Percentiles rank a stretch among this genome's conserved stretches.
These are phyloP conservation scores for Lachancea lanzarotensis DNA, from an alignment of 805 yeast genomes.

Conservation along the genomic window DNA sequence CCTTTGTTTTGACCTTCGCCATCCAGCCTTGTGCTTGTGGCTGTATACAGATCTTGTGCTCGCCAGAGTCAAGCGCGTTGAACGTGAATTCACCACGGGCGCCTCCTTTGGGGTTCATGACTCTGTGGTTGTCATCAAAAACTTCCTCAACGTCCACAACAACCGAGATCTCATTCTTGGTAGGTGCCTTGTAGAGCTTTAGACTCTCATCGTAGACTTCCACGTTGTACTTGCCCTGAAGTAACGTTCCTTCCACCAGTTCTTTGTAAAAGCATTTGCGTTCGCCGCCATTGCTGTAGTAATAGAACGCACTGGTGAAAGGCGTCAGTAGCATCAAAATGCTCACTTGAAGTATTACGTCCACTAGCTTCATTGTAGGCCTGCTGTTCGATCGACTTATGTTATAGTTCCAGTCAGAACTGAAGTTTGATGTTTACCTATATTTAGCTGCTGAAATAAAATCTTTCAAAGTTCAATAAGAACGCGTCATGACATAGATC, in stretches of 20 bases:
- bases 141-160: constrained; percentile 51
- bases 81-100: constrained; percentile 66
- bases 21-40: constrained; percentile 56
- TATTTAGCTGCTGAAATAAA: not conserved
- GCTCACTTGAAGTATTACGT: constrained; percentile 14
- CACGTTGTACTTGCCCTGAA: constrained; percentile 45
- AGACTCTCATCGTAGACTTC: constrained; percentile 38
- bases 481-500: not conserved
- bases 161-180: constrained; percentile 34
- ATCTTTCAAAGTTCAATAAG: constrained; percentile 2
- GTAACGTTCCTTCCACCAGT: constrained; percentile 42
- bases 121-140: constrained; percentile 71
- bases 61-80: constrained; percentile 70
- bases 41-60: constrained; percentile 65
- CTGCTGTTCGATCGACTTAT: not conserved
- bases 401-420: not conserved
- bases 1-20: constrained; percentile 48
- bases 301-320: constrained; percentile 39
- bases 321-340: constrained; percentile 19
- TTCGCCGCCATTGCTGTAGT: constrained; percentile 46
- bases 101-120: constrained; percentile 59
- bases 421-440: not conserved
- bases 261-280: constrained; percentile 53
- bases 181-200: constrained; percentile 32
- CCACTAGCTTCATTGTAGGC: constrained; percentile 2